Conservation (phyloP, 495 filamentous ascomycete genomes). For the Aeminium ludgeri region DNA sequence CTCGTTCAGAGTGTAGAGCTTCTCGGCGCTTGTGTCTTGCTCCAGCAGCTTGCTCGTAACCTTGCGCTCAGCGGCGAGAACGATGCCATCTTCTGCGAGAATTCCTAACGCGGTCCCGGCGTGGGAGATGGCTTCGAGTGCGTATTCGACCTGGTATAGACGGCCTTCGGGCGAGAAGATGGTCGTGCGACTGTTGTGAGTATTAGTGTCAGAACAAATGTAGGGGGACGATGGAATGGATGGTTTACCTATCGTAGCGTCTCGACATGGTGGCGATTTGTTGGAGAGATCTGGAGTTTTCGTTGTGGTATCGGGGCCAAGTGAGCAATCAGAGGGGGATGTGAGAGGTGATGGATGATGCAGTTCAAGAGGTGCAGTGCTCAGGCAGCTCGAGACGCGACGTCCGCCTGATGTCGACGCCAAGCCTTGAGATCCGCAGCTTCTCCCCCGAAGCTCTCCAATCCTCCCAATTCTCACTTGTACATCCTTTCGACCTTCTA, state of each 20-base stretch:
- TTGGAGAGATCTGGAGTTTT: not conserved
- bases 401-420: not conserved
- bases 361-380: no score
- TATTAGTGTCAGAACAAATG: no score
- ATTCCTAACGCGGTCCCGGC: slow-evolving; percentile 94
- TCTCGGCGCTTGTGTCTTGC: slow-evolving; percentile 98
- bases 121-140: slow-evolving; percentile 94
- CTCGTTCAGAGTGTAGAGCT: slow-evolving; percentile 99
- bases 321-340: no score
- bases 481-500: no score
- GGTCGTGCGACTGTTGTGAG: slow-evolving; percentile 51
- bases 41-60: slow-evolving; percentile 98
- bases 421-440: not conserved
- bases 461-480: no score
- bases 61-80: slow-evolving; percentile 96
- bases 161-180: slow-evolving; percentile 99
- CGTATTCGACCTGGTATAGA: slow-evolving; percentile 98
- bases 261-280: slow-evolving; percentile 54
- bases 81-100: slow-evolving; percentile 93
- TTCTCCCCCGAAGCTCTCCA: not conserved
- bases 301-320: no score
- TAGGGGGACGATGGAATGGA: slow-evolving; percentile 16
- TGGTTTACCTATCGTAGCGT: slow-evolving; percentile 63
- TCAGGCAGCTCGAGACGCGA: slow-evolving; percentile 5
- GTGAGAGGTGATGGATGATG: no score